Base-by-base conservation (phyloP, 2,329 filamentous ascomycete genomes). In the Phialophora macrospora region DNA sequence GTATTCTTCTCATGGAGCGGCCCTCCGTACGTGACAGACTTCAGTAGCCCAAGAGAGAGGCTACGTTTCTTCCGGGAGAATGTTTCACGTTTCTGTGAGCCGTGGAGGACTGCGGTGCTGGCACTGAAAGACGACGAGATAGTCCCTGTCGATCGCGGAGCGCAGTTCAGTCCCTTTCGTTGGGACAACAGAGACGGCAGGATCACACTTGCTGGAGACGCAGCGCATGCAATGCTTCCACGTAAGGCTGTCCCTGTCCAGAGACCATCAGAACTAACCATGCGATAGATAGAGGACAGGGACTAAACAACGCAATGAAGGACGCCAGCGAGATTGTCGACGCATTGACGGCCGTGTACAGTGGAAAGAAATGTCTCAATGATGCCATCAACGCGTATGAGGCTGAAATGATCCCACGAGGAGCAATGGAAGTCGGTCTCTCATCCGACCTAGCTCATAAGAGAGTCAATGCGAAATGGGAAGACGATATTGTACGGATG, bases 201-300 rank as follows among this genome's bases (percentile, higher is more conserved):
- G n/a, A 70, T 74, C 20, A 75, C 72, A 1, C 67, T 79, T 4
- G 73, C 72, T 2, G 80, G 78, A 28, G 72, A 75, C 48, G 75
- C 77, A n/a, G 80, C 79, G 6, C 79, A 83, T 73, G 77, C 81
- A 0, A 82, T 83, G 80, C 71, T 80, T 11, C 75, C 77, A 30
- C 80, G 76, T 78, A 71, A 70, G 73, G 64, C 17, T 28, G 9
- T 7, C 20, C 26, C 12, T 32, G 11, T 30, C 30, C 32, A 12
- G 30, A 38, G 3, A 60, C 17, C 11, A 30, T 24, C 32, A 24
- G n/a, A 58, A 55, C 34, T 48, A 12, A 60, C 44, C 38, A 41
- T 41, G 46, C 54, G 20, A 6, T 56, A 57, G 41, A 78, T 67
- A 77, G 80, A n/a, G 80, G 80, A 0, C 81, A 83, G 68, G 80